Base-by-base conservation (phyloP, 2,329 filamentous ascomycete genomes). In the Trichoderma brevicompactum region DNA sequence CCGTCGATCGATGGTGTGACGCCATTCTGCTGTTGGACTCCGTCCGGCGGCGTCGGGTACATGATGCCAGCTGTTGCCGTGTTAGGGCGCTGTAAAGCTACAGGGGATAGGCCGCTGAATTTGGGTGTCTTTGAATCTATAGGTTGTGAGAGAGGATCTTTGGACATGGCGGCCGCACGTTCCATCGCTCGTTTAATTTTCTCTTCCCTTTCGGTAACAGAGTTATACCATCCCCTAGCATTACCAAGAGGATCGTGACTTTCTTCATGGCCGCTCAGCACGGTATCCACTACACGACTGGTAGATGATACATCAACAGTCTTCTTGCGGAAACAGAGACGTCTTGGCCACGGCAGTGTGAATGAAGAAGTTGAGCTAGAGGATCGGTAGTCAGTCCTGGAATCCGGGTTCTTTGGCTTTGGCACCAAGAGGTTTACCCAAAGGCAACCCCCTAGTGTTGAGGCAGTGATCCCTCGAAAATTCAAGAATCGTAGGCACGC, bases 11-110 rank as follows among this genome's bases (percentile, higher is more conserved):
- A 83, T 4, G 85, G 83, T 0, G 85, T 85, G 7, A 83, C 79
- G 3, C 82, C 86, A 9, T 81, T 75, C 2, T 78, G 76, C 59
- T 81, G 80, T 46, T 87, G 86, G 17, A 89, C 77, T 13, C 82
- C 88, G 72, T 91, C 89, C 10, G 89, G 89, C 2, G 89, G 89
- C 6, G 89, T 92, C 8, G 88, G 89, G 72, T 92, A 92, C 76
- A 92, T 87, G 2, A 84, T 82, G 48, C 85, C 83, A 28, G 80
- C 76, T 6, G 79, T 76, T 12, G 78, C 74, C 7, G 78, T 81
- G 68, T 80, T 83, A 43, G 83, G 76, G 70, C 85, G 79, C 68
- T 85, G 81, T 7, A 85, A 70, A 15, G 79, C 78, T 19, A 83
- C 69, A 7, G 85, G 83, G 7, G 86, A 87, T 56, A 84, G 79